Evolutionary conservation across 2,329 filamentous ascomycete genomes (phyloP), one percentile per base, ranked within the genome.

Genomic region (Tolypocladium guangdongense): DNA sequence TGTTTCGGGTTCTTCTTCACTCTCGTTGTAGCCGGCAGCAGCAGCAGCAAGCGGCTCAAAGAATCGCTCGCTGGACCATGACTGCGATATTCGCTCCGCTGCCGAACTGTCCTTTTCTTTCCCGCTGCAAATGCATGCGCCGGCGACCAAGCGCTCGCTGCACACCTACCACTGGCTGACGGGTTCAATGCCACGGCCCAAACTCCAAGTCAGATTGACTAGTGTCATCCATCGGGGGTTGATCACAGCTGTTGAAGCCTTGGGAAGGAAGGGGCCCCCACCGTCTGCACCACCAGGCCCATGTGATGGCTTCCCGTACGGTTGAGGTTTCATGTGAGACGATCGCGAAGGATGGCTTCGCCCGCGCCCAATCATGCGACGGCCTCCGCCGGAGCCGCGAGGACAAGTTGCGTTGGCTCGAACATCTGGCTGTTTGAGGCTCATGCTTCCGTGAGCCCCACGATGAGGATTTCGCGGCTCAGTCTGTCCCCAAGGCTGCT

Each of bases 281-380:
- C 35, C 35, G 35, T n/a, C 30, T 11, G 7, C 20, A 27, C 43
- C 43, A 41, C 22, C 18, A 6, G 36, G 43, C 36, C 14, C 45
- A 11, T n/a, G 16, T 38, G 37, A 33, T 37, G 41, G 50, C 20
- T 24, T 16, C 27, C 47, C 49, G 38, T 51, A 49, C 48, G 53
- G 48, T 35, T 51, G 55, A 52, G 48, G 55, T 57, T 57, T 55
- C 53, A 53, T 52, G 50, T 50, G 33, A 51, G 47, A 55, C 53
- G 24, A 32, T 12, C 24, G 24, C 16, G 7, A 30, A n/a, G 10
- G 39, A 24, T 16, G 20, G 39, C 12, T 16, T 24, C 39, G 20
- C 22, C 22, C 27, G 2, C 43, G n/a, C 18, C 43, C 27, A 47
- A 47, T 54, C 51, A 35, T 48, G 52, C 41, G 37, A 8, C 33